Percentiles rank a stretch among this genome's conserved stretches.
phyloP scores from a whole-genome alignment of 1,139 yeast genomes.

The Yamadazyma epiphylla region DNA sequence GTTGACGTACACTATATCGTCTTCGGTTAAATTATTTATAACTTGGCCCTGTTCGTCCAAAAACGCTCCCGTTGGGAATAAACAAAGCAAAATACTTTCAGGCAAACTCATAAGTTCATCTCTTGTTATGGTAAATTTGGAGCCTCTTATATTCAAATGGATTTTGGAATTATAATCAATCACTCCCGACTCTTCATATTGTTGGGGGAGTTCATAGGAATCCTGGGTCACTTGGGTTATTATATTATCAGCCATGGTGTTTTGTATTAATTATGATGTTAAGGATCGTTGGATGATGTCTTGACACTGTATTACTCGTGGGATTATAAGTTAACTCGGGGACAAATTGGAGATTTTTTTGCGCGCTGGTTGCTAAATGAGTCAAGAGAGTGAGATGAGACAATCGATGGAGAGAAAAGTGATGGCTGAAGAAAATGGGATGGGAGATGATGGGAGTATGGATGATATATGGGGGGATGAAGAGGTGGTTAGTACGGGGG shows the following conservation, averaged over 20 bases:
- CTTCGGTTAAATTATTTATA: constrained; percentile 72
- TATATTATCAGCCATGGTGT: constrained; percentile 42
- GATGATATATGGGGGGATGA: constrained; percentile 46
- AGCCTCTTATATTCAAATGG: constrained; percentile 63
- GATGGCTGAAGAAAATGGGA: background rate
- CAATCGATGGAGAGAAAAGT: background rate
- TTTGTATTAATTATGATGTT: too few relatives aligned
- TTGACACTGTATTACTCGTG: too few relatives aligned
- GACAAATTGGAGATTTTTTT: too few relatives aligned
- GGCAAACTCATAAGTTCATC: constrained; percentile 91
- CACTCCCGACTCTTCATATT: constrained; percentile 23
- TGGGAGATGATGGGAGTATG: background rate
- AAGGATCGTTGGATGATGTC: too few relatives aligned
- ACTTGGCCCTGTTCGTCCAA: constrained; percentile 71
- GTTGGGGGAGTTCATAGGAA: constrained; percentile 15
- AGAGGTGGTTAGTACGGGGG: constrained; percentile 33
- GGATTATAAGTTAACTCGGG: too few relatives aligned
- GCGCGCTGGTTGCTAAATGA: background rate
- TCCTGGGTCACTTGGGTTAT: constrained; percentile 66
- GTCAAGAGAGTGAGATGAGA: background rate
- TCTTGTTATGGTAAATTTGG: constrained; percentile 65
- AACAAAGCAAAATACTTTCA: constrained; percentile 79
- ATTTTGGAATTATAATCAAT: constrained; percentile 63
- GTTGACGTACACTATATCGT: constrained; percentile 73
- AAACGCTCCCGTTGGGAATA: constrained; percentile 88